Evolutionary conservation across 192 early-diverging fungal genomes (phyloP), one percentile per base, ranked within the genome.

Genomic region (Diversispora epigaea): DNA sequence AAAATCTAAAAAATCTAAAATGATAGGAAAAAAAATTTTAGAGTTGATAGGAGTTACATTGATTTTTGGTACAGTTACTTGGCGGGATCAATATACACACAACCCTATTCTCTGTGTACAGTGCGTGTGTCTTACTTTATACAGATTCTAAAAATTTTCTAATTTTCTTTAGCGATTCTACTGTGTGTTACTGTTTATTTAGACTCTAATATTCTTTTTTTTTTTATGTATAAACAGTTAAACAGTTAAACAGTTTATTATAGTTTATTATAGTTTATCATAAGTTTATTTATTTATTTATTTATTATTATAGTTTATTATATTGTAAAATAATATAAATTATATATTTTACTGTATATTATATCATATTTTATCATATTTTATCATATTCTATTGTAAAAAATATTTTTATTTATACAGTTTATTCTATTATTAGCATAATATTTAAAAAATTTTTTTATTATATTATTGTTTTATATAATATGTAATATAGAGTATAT

Each of bases 1-100:
- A 44, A 64, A 62, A 62, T 39, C 25, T 32, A 61, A 68, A 68
- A 39, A 25, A 69, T 40, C 67, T 52, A 68, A 68, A 25, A 68
- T 46, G 47, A 10, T 10, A 32, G 25, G 41, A 44, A 64, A 64
- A 62, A 64, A 64, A 64, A 64, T 32, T 61, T 64, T 64, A 64
- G 15, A 64, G 62, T 64, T 64, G 62, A 64, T 64, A 54, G 4
- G 50, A 54, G 50, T 39, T 39, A 62, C 62, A 32, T 64, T 64
- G 62, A 45, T 64, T 64, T 54, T 64, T 64, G 25, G 41, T 64
- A 64, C n/a, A 40, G 61, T 63, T 15, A 64, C 41, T 43, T 64
- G 62, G 62, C 62, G 62, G 62, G 62, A 44, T 64, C 40, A 44
- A 8, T 64, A 44, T 21, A 64, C n/a, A 64, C 9, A 44, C 25